Evolutionary conservation across 768 basidiomycete species (phyloP), one percentile per base, ranked within the genome.

Genomic region (Sarcomyxa edulis): DNA sequence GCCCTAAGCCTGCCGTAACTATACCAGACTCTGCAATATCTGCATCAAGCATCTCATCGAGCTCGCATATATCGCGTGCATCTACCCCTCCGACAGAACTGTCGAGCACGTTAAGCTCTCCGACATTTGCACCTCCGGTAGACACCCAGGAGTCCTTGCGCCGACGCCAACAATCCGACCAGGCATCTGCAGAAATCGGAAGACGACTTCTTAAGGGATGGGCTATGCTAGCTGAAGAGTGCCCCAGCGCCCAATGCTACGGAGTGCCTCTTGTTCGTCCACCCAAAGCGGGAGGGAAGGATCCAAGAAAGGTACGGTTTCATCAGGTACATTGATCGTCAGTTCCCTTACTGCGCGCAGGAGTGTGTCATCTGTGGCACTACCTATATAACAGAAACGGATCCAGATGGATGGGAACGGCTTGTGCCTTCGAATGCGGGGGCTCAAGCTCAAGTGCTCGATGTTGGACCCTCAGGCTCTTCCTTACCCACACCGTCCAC

Each of bases 161-260:
- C 24, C 73, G 90, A 21, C 76, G 90, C 37, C 78, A 81, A 43
- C 89, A 92, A 56, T 88, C 86, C 2, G 89, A 93, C 54, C 62
- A 58, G 27, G 90, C 91, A 11, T 87, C 88, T 3, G 61, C 78
- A 35, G 84, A 84, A 51, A 86, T 93, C 21, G 91, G 85, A 30
- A 81, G 75, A 45, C 73, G 78, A 18, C 65, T 93, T 43, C 60
- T 93, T 32, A 79, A 77, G 48, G 90, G 85, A 27, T 93, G 87
- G 86, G 78, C 90, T 1, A 87, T 93, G 84, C 68, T 93, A n/a
- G 86, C 72, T 16, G 87, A 92, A 25, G 87, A 90, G 60, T 93
- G 91, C 52, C 76, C 78, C 0, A 83, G 76, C 48, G 47, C 54
- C 4, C 55, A 61, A 16, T 93, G 91, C 52, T 82, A 78, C 58